Percentiles rank a stretch among this genome's conserved stretches.
These are phyloP conservation scores for Amaranthus tricolor DNA, from an alignment of 179 eudicot species.

Conservation along the genomic window DNA sequence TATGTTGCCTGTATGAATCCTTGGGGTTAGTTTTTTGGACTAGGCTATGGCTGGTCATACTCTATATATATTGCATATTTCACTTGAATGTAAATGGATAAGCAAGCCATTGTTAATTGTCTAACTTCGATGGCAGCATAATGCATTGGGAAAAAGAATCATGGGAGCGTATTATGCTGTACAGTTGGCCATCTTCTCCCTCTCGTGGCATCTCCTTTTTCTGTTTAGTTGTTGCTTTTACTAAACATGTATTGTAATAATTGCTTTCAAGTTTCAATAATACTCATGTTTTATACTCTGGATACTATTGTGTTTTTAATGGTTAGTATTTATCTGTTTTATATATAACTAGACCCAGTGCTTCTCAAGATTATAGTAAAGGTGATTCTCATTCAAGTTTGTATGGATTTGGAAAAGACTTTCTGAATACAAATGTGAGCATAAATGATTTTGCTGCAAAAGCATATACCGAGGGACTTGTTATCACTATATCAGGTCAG, in stretches of 20 bases:
- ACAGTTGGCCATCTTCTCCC: neutral
- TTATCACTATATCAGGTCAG: slow-evolving; percentile 25
- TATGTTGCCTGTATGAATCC: slow-evolving; percentile 38
- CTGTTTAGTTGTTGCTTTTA: too few relatives aligned
- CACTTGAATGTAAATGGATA: slow-evolving; percentile 90
- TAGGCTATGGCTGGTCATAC: slow-evolving; percentile 54
- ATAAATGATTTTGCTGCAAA: slow-evolving; percentile 26
- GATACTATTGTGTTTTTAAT: neutral
- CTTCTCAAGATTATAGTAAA: slow-evolving; percentile 22
- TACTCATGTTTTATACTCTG: neutral
- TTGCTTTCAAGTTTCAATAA: neutral
- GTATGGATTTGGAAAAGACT: slow-evolving; percentile 30
- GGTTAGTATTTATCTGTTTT: neutral
- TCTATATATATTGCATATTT: slow-evolving; percentile 62
- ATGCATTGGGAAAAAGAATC: slow-evolving; percentile 87
- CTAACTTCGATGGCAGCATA: slow-evolving; percentile 99
- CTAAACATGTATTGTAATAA: too few relatives aligned
- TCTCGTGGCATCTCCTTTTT: neutral
- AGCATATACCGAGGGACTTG: slow-evolving; percentile 32
- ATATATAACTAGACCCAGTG: slow-evolving; percentile 8
- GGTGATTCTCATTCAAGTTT: slow-evolving; percentile 29
- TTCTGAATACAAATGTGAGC: slow-evolving; percentile 23
- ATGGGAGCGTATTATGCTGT: slow-evolving; percentile 18
- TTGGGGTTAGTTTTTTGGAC: slow-evolving; percentile 39
- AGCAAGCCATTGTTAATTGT: slow-evolving; percentile 98